These are phyloP conservation scores for Thelonectria blattea DNA, from an alignment of 2,329 filamentous ascomycete genomes.

Conservation along the genomic window DNA sequence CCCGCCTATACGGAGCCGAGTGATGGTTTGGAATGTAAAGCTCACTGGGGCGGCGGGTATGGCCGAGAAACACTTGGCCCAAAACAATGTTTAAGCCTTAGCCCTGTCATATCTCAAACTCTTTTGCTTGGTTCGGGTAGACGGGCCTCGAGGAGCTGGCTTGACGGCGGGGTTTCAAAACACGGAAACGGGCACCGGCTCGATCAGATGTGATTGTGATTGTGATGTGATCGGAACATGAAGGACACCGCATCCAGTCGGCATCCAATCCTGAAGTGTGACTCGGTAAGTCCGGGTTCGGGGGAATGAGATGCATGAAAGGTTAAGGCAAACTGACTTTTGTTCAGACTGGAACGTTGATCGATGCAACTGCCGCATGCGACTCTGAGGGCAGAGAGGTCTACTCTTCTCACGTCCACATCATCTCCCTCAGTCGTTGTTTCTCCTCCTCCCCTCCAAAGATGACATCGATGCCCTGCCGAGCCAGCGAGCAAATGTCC, in stretches of 20 bases:
- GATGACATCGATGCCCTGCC: conserved; percentile 66
- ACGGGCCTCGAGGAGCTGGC: too few relatives aligned
- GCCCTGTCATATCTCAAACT: not conserved
- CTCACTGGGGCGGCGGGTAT: not conserved
- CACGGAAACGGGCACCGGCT: too few relatives aligned
- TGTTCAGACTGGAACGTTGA: not conserved
- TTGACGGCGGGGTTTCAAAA: too few relatives aligned
- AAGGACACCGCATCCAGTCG: too few relatives aligned
- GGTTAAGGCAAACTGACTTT: not conserved
- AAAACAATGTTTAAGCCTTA: too few relatives aligned
- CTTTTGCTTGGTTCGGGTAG: not conserved
- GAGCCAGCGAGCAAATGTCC: conserved; percentile 61
- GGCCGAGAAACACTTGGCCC: not conserved
- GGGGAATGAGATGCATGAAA: conserved; percentile 11
- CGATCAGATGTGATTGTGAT: too few relatives aligned
- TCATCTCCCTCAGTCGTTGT: conserved; percentile 55
- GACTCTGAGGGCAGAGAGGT: not conserved
- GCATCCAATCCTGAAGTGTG: not conserved
- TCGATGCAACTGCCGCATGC: not conserved
- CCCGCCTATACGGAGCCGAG: too few relatives aligned
- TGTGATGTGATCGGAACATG: too few relatives aligned
- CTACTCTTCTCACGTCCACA: conserved; percentile 47
- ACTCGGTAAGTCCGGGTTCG: not conserved
- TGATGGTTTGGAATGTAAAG: too few relatives aligned
- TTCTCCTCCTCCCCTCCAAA: conserved; percentile 71